Percentiles rank a stretch among this genome's conserved stretches.
These are phyloP conservation scores for Priceomyces fermenticarens DNA, from an alignment of 805 yeast genomes.

Conservation along the genomic window DNA sequence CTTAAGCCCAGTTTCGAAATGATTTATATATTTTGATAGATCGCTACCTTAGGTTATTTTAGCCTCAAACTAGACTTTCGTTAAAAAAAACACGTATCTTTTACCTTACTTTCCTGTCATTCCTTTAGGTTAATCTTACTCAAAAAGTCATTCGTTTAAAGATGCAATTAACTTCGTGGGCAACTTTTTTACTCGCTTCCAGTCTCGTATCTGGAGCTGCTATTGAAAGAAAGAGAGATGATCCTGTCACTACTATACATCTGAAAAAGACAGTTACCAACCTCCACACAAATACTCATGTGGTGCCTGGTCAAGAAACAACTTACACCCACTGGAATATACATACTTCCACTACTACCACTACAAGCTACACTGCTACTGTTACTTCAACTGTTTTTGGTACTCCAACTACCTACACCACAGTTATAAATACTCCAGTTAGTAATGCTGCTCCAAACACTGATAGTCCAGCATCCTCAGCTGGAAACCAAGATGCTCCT, in stretches of 20 bases:
- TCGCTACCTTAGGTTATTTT: too few relatives aligned
- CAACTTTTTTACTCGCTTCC: neutral
- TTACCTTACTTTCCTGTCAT: constrained; percentile 13
- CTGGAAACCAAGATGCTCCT: constrained; percentile 9
- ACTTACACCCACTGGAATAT: constrained; percentile 27
- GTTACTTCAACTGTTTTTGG: constrained; percentile 43
- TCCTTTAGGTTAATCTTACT: constrained; percentile 19
- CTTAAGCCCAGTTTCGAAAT: too few relatives aligned
- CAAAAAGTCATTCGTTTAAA: neutral
- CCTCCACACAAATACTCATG: constrained; percentile 28
- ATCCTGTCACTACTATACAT: constrained; percentile 28
- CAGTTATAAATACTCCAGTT: constrained; percentile 30
- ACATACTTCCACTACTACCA: constrained; percentile 33
- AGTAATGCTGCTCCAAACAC: constrained; percentile 7
- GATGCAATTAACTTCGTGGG: constrained; percentile 1
- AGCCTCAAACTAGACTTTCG: too few relatives aligned
- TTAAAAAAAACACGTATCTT: too few relatives aligned
- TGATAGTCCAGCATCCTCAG: constrained; percentile 7
- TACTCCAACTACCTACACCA: constrained; percentile 31
- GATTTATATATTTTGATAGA: too few relatives aligned
- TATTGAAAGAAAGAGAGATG: constrained; percentile 17
- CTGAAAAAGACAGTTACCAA: constrained; percentile 34
- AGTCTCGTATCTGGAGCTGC: constrained; percentile 6
- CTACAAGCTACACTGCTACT: constrained; percentile 42
- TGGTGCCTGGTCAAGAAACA: constrained; percentile 26